Base-by-base conservation (phyloP, 495 filamentous ascomycete genomes). In the Penicillium odoratum region DNA sequence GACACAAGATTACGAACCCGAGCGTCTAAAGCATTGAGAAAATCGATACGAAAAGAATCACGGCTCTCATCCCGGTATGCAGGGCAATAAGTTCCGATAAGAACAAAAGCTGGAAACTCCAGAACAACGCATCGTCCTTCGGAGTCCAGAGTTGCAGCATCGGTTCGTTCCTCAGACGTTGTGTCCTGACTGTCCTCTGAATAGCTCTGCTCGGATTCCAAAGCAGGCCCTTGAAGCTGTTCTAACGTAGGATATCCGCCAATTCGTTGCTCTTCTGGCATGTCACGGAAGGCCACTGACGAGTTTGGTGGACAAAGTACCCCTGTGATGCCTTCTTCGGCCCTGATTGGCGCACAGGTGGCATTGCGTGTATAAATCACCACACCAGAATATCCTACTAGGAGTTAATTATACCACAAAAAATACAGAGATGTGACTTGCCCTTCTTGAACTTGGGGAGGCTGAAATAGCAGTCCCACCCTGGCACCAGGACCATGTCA, bases 381-480 rank as follows among this genome's bases (percentile, higher is more conserved):
- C 3, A 98, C 91, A 2, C 94, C 94, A 16, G 94, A 95, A 69
- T 98, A 98, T n/a, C 94, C 93, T 95, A 52, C 69, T 54, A 16
- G 36, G 25, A 3, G 18, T 29, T 16, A 29, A 36, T 15, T 29
- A 30, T 30, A 31, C 7, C 29, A 4, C n/a, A 26, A 51, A 0
- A 29, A 1, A 10, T 46, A n/a, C 25, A 46, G 18, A 15, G 36
- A 7, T 5, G 43, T 21, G 42, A 58, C 43, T 61, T 61, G 13
- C 93, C 94, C 76, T 98, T 97, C 74, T 97, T 97, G 62, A 94
- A 79, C 67, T 85, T 89, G 7, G 94, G 94, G 7, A 98, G 80
- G 66, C 91, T 96, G 73, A 96, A 97, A 69, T 86, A 96, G 61
- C 92, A 96, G 70, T 98, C 94, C 94, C 94, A 98, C 26, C 94